Conservation (phyloP, 257 asterid species). For the Striga asiatica region DNA sequence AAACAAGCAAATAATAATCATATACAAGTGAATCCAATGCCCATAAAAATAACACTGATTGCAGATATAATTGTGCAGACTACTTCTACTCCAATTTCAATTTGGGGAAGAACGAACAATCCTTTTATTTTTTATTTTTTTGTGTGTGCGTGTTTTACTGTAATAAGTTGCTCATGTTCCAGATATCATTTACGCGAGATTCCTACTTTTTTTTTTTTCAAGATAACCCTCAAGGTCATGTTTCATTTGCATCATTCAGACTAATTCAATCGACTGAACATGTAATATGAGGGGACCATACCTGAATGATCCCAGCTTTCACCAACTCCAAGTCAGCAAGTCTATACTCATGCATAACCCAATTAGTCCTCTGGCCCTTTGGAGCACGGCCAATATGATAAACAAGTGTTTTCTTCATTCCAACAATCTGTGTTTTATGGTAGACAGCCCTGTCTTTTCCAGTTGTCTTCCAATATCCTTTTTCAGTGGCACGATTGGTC, state of each 20-base stretch:
- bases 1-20: neutral
- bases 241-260: neutral
- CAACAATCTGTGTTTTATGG: constrained; percentile 55
- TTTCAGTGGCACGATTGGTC: constrained; percentile 84
- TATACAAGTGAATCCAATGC: neutral
- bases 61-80: neutral
- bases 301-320: constrained; percentile 77
- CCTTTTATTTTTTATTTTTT: neutral
- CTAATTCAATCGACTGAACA: neutral
- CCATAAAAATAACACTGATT: neutral
- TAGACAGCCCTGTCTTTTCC: constrained; percentile 85
- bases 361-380: constrained; percentile 73
- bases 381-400: constrained; percentile 94
- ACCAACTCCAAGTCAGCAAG: constrained; percentile 60
- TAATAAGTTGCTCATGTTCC: neutral
- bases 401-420: constrained; percentile 95
- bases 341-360: constrained; percentile 98
- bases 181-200: neutral
- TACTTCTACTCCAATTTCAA: neutral
- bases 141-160: neutral
- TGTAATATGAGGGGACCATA: constrained; percentile 15
- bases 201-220: neutral
- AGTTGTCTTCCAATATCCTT: constrained; percentile 96
- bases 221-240: neutral
- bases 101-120: neutral